Evolutionary conservation across 345 rosid genomes (phyloP).

Genomic region (Laguncularia racemosa): DNA sequence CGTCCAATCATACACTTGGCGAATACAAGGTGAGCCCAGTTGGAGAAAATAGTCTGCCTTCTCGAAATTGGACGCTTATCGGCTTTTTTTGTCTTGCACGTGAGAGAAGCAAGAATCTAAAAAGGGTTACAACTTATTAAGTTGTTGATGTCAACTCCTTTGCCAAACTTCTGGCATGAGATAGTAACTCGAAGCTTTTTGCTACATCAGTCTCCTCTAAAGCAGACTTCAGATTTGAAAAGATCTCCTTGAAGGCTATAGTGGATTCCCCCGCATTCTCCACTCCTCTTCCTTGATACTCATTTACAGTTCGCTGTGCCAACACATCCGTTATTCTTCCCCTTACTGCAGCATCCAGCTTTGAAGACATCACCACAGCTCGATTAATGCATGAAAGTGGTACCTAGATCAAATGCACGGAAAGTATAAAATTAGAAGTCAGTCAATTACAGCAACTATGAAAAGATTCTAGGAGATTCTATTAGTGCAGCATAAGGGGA

Average conservation of each 20-base stretch:
- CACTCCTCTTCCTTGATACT: conserved; percentile 9
- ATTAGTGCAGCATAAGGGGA: too few relatives aligned
- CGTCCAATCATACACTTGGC: too few relatives aligned
- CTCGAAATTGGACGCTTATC: too few relatives aligned
- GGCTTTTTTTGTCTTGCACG: too few relatives aligned
- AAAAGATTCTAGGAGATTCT: too few relatives aligned
- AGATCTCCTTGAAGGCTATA: conserved; percentile 25
- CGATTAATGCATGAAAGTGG: conserved; percentile 64
- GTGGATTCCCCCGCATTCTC: conserved; percentile 19
- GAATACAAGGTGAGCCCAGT: too few relatives aligned
- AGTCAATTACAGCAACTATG: not conserved
- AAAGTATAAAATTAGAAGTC: not conserved
- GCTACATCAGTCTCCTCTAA: conserved; percentile 23
- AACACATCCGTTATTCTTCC: conserved; percentile 23
- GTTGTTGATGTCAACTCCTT: conserved; percentile 24
- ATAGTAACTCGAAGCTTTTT: conserved; percentile 28
- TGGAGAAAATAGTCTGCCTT: too few relatives aligned
- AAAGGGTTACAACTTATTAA: too few relatives aligned
- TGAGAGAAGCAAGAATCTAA: too few relatives aligned
- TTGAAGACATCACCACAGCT: conserved; percentile 63
- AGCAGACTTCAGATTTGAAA: conserved; percentile 39
- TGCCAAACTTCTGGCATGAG: conserved; percentile 41
- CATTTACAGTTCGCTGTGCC: conserved; percentile 8
- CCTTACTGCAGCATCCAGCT: conserved; percentile 49
- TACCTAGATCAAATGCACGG: conserved; percentile 36